Evolutionary conservation across 129 eudicot species (phyloP), one percentile per base, ranked within the genome.

Genomic region (Centaurea solstitialis): DNA sequence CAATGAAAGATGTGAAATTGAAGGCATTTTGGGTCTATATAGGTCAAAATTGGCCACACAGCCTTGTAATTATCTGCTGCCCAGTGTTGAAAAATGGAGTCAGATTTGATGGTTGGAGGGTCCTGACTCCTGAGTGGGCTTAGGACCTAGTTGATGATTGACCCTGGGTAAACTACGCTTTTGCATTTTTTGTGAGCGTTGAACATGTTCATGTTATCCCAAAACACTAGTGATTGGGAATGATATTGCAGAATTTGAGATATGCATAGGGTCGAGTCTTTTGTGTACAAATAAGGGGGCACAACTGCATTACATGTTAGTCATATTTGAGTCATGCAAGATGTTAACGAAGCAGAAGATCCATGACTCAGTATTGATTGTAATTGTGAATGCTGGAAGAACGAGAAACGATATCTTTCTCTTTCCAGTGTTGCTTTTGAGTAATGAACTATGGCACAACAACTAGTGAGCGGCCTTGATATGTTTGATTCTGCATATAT

Each of bases 1-100:
- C 59, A 53, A 70, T 37, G 38, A 33, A n/a, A n/a, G 53, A 75
- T 30, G 20, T 75, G 79, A 59, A 59, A 75, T 17, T 4, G 45
- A 75, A 57, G 62, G 70, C 50, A 28, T 57, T 17, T 28, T 75
- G 39, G 57, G 24, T 17, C n/a, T 22, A 20, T 35, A 68, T 21
- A 35, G 70, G 65, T 57, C 65, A n/a, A 57, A 57, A 57, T 57
- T 57, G 22, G 22, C 65, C 65, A 57, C 65, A 57, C 65, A 57
- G 20, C 65, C 65, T 17, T n/a, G 22, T 5, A 57, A 17, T n/a
- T 57, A 57, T 57, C 65, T n/a, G 22, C 9, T 57, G 65, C 22
- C 22, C 22, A 5, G 22, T 57, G 23, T 57, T 57, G 65, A 57
- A 57, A 18, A 57, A 57, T n/a, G 21, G 47, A 53, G 64, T 15